Percentiles rank a stretch among this genome's conserved stretches.
Conservation (phyloP, 139 green algal species). For the Coelastrella sp. region DNA sequence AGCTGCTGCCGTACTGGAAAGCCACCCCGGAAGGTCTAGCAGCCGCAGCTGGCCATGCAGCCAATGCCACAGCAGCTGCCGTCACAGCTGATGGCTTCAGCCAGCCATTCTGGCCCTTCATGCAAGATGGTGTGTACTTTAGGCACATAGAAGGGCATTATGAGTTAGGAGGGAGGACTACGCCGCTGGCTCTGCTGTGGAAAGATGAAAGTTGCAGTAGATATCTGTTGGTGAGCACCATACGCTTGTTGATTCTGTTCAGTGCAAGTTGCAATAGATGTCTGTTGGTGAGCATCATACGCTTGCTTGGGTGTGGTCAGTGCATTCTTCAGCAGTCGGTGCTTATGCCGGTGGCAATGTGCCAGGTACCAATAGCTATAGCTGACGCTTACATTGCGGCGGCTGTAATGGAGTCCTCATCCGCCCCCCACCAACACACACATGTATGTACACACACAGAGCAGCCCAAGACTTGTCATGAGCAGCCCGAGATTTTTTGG, state of each 20-base stretch:
- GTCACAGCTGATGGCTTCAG: not conserved
- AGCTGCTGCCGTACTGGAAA: constrained; percentile 53
- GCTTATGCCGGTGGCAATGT: too few relatives aligned
- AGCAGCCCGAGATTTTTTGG: too few relatives aligned
- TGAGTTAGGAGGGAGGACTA: constrained; percentile 55
- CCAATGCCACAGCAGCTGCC: not conserved
- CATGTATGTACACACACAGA: too few relatives aligned
- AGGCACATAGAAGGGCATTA: constrained; percentile 89
- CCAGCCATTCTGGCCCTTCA: constrained; percentile 54
- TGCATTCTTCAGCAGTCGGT: too few relatives aligned
- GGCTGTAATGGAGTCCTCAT: too few relatives aligned
- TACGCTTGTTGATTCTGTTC: too few relatives aligned
- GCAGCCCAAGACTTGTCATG: too few relatives aligned
- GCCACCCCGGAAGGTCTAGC: constrained; percentile 60
- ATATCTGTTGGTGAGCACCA: constrained; percentile 70
- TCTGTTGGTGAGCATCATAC: constrained; percentile 57
- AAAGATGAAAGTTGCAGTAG: constrained; percentile 88
- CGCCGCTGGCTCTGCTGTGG: constrained; percentile 90
- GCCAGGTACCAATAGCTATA: too few relatives aligned
- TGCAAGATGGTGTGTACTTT: constrained; percentile 86
- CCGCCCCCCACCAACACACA: too few relatives aligned
- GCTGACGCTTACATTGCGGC: too few relatives aligned
- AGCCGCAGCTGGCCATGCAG: not conserved
- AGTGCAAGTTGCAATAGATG: too few relatives aligned
- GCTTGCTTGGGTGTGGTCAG: too few relatives aligned